Percentiles rank a stretch among this genome's conserved stretches.
These are phyloP conservation scores for Phyllosticta citribraziliensis DNA, from an alignment of 2,329 filamentous ascomycete species.

Conservation along the genomic window DNA sequence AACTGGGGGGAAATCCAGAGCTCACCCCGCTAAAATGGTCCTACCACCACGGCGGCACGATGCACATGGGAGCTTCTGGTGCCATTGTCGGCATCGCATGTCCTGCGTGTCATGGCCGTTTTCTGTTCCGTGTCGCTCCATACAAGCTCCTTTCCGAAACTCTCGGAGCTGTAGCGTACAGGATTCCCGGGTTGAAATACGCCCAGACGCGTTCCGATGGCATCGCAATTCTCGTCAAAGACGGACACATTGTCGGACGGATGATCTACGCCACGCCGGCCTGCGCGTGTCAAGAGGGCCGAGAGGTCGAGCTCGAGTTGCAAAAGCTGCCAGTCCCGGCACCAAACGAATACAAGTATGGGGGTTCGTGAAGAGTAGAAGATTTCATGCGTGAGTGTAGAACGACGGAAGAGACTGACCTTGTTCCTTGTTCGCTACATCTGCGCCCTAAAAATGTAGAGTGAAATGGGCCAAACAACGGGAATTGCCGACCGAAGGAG, in stretches of 20 bases:
- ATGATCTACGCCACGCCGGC: neutral
- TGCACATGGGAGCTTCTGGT: neutral
- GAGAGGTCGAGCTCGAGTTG: neutral
- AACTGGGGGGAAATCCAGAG: neutral
- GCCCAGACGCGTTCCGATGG: neutral
- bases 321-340: neutral
- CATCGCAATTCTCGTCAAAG: neutral
- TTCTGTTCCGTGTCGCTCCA: neutral
- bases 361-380: no score
- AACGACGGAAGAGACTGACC: no score
- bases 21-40: neutral
- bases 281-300: neutral
- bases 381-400: no score
- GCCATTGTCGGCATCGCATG: neutral
- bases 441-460: no score
- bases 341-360: neutral
- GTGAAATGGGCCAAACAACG: no score
- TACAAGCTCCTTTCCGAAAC: neutral
- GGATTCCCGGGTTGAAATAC: neutral
- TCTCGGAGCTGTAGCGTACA: neutral
- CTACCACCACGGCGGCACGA: neutral
- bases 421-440: no score
- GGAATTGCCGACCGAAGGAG: no score
- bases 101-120: neutral
- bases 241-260: neutral